Evolutionary conservation across 495 filamentous ascomycete genomes (phyloP).

Genomic region (Achaetomiella virescens): DNA sequence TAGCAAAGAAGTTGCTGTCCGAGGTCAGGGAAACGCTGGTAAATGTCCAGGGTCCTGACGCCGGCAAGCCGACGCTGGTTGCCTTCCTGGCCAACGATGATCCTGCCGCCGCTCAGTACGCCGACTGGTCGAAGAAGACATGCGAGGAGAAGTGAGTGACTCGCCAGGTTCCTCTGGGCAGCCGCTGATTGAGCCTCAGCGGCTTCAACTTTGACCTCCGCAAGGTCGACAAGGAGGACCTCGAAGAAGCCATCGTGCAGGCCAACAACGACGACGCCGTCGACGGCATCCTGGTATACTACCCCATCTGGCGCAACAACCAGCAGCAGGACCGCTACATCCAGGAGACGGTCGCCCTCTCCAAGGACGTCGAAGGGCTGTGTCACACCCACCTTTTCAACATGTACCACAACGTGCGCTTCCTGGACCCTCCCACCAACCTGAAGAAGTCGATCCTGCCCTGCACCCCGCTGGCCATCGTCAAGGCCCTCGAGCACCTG

Average conservation of each 20-base stretch:
- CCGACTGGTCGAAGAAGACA: slow-evolving; percentile 94
- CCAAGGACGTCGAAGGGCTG: slow-evolving; percentile 94
- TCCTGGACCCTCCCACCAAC: slow-evolving; percentile 70
- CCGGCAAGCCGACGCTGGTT: slow-evolving; percentile 65
- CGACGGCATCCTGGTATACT: slow-evolving; percentile 96
- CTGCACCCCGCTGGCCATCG: slow-evolving; percentile 88
- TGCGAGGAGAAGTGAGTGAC: slow-evolving; percentile 78
- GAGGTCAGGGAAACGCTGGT: slow-evolving; percentile 70
- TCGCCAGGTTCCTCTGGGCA: not conserved
- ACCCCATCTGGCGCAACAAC: slow-evolving; percentile 78
- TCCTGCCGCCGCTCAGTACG: slow-evolving; percentile 86
- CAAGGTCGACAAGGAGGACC: slow-evolving; percentile 71
- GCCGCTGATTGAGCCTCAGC: slow-evolving; percentile 39
- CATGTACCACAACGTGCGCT: slow-evolving; percentile 98
- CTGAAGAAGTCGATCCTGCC: slow-evolving; percentile 84
- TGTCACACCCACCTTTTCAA: slow-evolving; percentile 94
- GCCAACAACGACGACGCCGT: slow-evolving; percentile 74
- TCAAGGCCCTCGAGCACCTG: slow-evolving; percentile 94
- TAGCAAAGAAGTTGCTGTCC: slow-evolving; percentile 69
- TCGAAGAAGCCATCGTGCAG: slow-evolving; percentile 76
- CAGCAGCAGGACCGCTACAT: slow-evolving; percentile 83
- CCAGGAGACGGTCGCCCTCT: slow-evolving; percentile 83
- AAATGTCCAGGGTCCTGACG: slow-evolving; percentile 47
- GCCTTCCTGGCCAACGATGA: slow-evolving; percentile 91
- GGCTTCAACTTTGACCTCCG: slow-evolving; percentile 85